phyloP scores from a whole-genome alignment of 2,329 filamentous ascomycete genomes.

The Beauveria australis region DNA sequence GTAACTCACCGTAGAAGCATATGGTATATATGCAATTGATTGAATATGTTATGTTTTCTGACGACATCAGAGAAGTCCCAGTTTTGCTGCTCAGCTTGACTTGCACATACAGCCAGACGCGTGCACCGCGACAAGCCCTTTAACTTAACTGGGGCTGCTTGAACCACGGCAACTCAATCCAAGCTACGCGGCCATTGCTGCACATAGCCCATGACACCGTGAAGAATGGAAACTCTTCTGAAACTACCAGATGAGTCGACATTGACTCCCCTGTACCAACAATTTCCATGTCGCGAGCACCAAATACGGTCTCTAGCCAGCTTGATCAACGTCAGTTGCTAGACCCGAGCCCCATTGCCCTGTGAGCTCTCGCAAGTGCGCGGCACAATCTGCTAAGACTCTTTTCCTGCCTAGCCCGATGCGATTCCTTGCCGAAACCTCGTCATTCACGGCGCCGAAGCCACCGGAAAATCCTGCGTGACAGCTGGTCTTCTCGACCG shows the following conservation, averaged over 20 bases:
- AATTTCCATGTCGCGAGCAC: slow-evolving; percentile 48
- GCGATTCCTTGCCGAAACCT: slow-evolving; percentile 66
- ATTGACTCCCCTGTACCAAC: slow-evolving; percentile 35
- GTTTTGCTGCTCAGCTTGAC: not conserved
- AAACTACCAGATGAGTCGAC: slow-evolving; percentile 44
- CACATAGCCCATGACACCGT: not conserved
- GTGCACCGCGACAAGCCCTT: not conserved
- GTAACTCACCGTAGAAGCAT: not conserved
- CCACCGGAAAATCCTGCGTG: slow-evolving; percentile 77
- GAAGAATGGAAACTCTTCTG: slow-evolving; percentile 34
- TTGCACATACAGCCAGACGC: not conserved
- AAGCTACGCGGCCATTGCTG: not conserved
- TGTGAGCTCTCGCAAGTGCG: not conserved
- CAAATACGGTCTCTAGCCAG: slow-evolving; percentile 52
- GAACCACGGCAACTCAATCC: not conserved
- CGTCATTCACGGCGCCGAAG: slow-evolving; percentile 74
- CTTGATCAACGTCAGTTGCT: slow-evolving; percentile 36
- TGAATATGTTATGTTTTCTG: not conserved
- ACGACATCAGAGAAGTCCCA: not conserved
- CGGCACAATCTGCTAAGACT: not conserved
- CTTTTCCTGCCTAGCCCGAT: slow-evolving; percentile 38
- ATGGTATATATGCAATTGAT: not conserved
- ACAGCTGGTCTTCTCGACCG: slow-evolving; percentile 38
- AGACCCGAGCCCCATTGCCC: not conserved
- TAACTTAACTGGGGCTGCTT: not conserved